phyloP scores from a whole-genome alignment of 2,329 filamentous ascomycete species.

The Xylariaceae sp. region DNA sequence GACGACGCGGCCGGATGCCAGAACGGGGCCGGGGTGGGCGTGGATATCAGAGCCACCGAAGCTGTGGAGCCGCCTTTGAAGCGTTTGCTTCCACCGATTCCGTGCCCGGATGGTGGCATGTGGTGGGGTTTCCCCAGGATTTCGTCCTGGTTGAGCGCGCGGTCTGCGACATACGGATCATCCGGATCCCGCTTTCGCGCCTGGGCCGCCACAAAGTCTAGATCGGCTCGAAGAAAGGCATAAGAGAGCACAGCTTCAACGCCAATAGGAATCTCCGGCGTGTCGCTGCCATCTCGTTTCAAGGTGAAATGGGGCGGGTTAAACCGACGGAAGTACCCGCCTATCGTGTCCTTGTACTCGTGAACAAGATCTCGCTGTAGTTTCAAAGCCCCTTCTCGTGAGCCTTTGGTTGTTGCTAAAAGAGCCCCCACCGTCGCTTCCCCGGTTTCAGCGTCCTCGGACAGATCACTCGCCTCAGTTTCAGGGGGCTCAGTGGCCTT shows the following conservation, averaged over 20 bases:
- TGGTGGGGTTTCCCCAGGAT: conserved; percentile 61
- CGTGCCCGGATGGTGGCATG: conserved; percentile 48
- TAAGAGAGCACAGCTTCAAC: conserved; percentile 81
- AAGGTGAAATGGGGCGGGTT: conserved; percentile 68
- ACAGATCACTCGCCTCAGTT: conserved; percentile 28
- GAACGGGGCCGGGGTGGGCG: conserved; percentile 84
- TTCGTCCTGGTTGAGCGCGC: conserved; percentile 78
- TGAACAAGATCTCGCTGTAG: conserved; percentile 67
- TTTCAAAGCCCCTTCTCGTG: conserved; percentile 55
- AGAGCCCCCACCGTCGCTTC: conserved; percentile 34
- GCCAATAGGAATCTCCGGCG: conserved; percentile 43
- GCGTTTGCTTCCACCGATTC: conserved; percentile 67
- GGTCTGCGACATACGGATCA: conserved; percentile 65
- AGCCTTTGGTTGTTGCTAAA: conserved; percentile 45
- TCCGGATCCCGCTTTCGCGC: conserved; percentile 72
- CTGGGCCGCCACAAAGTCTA: conserved; percentile 90
- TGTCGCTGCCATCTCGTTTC: conserved; percentile 26
- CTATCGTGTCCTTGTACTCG: conserved; percentile 77
- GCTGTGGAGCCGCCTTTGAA: conserved; percentile 95
- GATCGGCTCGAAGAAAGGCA: conserved; percentile 86
- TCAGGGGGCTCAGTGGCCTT: conserved; percentile 33
- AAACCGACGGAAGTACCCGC: conserved; percentile 92
- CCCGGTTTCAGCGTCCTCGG: conserved; percentile 34
- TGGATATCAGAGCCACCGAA: conserved; percentile 84
- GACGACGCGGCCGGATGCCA: conserved; percentile 88